Percentiles rank a stretch among this genome's conserved stretches.
Conservation (phyloP, 805 yeast genomes). For the Candida vartiovaarae region DNA sequence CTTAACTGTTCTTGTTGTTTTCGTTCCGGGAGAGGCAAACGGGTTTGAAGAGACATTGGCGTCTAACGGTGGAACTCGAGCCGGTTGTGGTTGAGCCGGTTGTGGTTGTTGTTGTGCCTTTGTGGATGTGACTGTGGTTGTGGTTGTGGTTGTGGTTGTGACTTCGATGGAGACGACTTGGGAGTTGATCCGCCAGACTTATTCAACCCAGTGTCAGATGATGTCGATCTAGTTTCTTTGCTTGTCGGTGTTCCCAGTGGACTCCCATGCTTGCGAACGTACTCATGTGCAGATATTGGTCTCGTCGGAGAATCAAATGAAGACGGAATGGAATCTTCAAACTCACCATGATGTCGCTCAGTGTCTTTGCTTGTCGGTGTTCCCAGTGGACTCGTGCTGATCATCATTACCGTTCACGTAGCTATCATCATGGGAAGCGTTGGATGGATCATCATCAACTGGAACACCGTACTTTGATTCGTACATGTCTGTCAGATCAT, state of each 20-base stretch:
- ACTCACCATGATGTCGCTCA: not conserved
- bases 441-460: conserved; percentile 1
- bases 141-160: not conserved
- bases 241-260: not conserved
- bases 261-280: not conserved
- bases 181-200: not conserved
- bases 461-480: conserved; percentile 1
- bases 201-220: not conserved
- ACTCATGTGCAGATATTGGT: conserved; percentile 2
- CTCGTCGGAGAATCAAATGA: not conserved
- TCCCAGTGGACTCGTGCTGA: not conserved
- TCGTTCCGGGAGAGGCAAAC: too few species aligned
- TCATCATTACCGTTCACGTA: not conserved
- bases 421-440: not conserved
- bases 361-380: too few species aligned
- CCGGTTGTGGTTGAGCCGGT: too few species aligned
- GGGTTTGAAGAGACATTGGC: too few species aligned
- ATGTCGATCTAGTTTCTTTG: not conserved
- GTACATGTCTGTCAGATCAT: not conserved
- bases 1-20: too few species aligned
- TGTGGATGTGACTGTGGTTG: not conserved
- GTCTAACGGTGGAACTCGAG: too few species aligned
- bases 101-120: too few species aligned
- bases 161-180: not conserved
- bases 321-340: not conserved